Evolutionary conservation across 768 basidiomycete species (phyloP).

Genomic region (Hericium alpestre): DNA sequence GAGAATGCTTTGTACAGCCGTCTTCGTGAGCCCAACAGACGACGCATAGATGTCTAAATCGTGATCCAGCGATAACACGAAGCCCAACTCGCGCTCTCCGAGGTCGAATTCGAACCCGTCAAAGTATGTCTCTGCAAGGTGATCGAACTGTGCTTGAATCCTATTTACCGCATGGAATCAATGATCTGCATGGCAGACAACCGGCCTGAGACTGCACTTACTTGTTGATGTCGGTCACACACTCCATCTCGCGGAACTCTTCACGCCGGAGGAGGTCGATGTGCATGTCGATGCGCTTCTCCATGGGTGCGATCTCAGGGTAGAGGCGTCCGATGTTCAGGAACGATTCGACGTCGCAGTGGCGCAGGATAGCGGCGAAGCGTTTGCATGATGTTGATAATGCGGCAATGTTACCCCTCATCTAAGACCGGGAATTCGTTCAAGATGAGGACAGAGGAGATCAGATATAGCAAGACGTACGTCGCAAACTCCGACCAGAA

Average conservation of each 20-base stretch:
- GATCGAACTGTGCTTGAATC: constrained; percentile 88
- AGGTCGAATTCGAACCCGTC: constrained; percentile 74
- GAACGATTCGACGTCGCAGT: constrained; percentile 80
- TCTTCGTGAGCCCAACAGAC: constrained; percentile 83
- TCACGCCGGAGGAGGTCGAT: constrained; percentile 75
- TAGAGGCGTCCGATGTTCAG: constrained; percentile 74
- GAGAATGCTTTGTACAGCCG: constrained; percentile 60
- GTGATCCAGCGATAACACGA: constrained; percentile 71
- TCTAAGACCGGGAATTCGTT: constrained; percentile 30
- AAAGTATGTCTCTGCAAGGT: constrained; percentile 83
- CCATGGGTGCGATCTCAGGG: constrained; percentile 77
- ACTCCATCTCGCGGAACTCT: constrained; percentile 90
- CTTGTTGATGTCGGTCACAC: constrained; percentile 84
- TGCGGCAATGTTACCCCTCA: constrained; percentile 73
- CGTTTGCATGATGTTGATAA: constrained; percentile 81
- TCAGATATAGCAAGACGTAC: constrained; percentile 27
- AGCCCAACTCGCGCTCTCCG: constrained; percentile 81
- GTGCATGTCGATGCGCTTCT: constrained; percentile 88
- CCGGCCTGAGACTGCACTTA: constrained; percentile 26
- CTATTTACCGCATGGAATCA: constrained; percentile 27
- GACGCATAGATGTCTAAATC: constrained; percentile 93
- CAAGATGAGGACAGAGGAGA: not conserved
- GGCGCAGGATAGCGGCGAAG: constrained; percentile 73
- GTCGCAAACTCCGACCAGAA: constrained; percentile 91
- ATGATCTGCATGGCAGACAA: not conserved